These are phyloP conservation scores for Hypomontagnella monticulosa DNA, from an alignment of 495 filamentous ascomycete species.

Conservation along the genomic window DNA sequence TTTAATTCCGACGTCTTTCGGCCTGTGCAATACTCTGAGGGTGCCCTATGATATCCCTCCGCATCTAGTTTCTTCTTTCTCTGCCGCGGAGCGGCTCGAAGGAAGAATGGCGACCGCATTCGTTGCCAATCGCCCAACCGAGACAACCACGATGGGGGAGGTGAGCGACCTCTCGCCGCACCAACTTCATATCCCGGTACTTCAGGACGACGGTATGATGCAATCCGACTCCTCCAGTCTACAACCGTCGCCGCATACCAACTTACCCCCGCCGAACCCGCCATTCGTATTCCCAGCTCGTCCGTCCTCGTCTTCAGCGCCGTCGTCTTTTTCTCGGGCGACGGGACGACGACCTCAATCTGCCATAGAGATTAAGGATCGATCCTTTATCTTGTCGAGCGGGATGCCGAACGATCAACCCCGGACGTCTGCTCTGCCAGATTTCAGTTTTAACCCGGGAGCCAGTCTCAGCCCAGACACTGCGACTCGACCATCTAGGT, in stretches of 20 bases:
- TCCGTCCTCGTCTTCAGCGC: conserved; percentile 54
- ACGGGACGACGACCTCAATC: conserved; percentile 59
- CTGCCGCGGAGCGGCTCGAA: conserved; percentile 60
- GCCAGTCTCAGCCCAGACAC: conserved; percentile 42
- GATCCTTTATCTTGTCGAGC: conserved; percentile 23
- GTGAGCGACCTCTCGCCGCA: conserved; percentile 44
- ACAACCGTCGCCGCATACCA: conserved; percentile 51
- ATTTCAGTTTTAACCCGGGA: conserved; percentile 73
- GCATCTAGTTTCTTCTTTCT: conserved; percentile 51
- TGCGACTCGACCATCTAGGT: conserved; percentile 34
- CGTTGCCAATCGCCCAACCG: conserved; percentile 49
- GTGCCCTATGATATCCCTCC: conserved; percentile 53
- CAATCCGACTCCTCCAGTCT: conserved; percentile 33
- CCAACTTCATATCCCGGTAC: conserved; percentile 31
- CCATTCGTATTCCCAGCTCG: conserved; percentile 74
- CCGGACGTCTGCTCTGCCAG: conserved; percentile 63
- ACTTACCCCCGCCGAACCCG: conserved; percentile 70
- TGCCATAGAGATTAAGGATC: conserved; percentile 51
- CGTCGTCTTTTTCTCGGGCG: conserved; percentile 56
- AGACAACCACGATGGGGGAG: conserved; percentile 39
- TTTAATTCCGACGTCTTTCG: conserved; percentile 21
- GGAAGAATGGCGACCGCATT: conserved; percentile 56
- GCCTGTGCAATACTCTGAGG: conserved; percentile 16
- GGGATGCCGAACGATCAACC: conserved; percentile 35
- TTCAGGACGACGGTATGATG: conserved; percentile 31